These are phyloP conservation scores for Ascochyta lentis DNA, from an alignment of 2,329 filamentous ascomycete species.

Conservation along the genomic window DNA sequence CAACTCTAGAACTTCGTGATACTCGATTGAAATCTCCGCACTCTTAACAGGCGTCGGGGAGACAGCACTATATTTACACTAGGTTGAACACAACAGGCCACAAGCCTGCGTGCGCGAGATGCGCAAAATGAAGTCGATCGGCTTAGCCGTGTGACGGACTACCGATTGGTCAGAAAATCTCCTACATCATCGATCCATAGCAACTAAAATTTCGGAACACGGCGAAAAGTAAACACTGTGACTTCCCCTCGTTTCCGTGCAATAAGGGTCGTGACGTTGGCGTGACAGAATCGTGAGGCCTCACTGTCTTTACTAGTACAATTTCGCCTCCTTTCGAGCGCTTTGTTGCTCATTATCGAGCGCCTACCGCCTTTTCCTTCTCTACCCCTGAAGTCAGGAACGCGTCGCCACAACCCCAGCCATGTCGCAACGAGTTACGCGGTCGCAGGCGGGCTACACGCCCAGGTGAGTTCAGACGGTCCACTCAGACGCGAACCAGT, in stretches of 20 bases:
- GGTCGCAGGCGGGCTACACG: slow-evolving; percentile 57
- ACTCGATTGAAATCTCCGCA: background rate
- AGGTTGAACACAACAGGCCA: background rate
- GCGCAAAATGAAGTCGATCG: slow-evolving; percentile 10
- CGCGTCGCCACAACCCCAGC: slow-evolving; percentile 16
- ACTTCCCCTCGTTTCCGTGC: slow-evolving; percentile 3
- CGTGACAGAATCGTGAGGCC: background rate
- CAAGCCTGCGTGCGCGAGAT: too few species aligned
- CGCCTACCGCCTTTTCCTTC: background rate
- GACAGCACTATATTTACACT: background rate
- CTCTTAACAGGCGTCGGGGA: background rate
- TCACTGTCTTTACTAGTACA: background rate
- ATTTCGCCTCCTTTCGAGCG: background rate
- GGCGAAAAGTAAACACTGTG: slow-evolving; percentile 18
- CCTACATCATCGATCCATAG: slow-evolving; percentile 12
- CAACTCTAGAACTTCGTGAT: background rate
- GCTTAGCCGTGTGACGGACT: slow-evolving; percentile 1
- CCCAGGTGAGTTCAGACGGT: slow-evolving; percentile 49
- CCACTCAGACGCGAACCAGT: background rate
- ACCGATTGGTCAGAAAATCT: slow-evolving; percentile 13
- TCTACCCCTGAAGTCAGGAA: slow-evolving; percentile 6
- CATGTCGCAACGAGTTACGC: slow-evolving; percentile 53
- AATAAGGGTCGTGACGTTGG: slow-evolving; percentile 2
- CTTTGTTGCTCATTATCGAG: slow-evolving; percentile 1
- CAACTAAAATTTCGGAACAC: slow-evolving; percentile 20